Base-by-base conservation (phyloP, 805 yeast genomes). In the Wickerhamiella sorbophila region DNA sequence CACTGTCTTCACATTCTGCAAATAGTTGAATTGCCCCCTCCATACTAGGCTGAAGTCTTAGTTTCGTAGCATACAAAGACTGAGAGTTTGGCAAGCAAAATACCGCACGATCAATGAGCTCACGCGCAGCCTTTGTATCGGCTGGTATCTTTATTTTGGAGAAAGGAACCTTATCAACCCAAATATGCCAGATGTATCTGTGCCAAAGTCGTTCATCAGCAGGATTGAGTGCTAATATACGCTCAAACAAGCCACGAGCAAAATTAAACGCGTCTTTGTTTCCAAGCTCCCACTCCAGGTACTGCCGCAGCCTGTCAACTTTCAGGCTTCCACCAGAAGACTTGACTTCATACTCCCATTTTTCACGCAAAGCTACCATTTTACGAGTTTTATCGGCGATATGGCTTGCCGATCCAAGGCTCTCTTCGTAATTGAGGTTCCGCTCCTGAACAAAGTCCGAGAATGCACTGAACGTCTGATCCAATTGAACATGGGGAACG, bases 341-440 rank as follows among this genome's bases (percentile, higher is more conserved):
- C 6, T 5, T n/a, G 32, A 39, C 32, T n/a, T 19, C 10, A 15
- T 21, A 8, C 20, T 40, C 43, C 43, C 43, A 40, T n/a, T 19
- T 5, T 15, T 40, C 38, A 4, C 43, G 21, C 4, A 9, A n/a
- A 19, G 3, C 14, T 9, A 40, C 17, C 26, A 19, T 3, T 17
- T 29, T 27, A 6, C 12, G 16, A 16, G 34, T 31, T 12, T 18
- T 38, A 3, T 16, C 19, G 15, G 19, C 24, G 8, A 26, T 26
- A 5, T 12, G 4, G 34, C 27, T 38, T 5, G 40, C 40, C 15
- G 21, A 3, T 4, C n/a, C 20, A 12, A 38, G 14, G 27, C n/a
- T n/a, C 18, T 17, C 22, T 18, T 38, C 40, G 27, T 38, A 38
- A 10, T 38, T 26, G 9, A 12, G 18, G 27, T 16, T 15, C 27